Evolutionary conservation across 202 grass and related monocot genomes (phyloP).

Genomic region (Brachypodium distachyon): DNA sequence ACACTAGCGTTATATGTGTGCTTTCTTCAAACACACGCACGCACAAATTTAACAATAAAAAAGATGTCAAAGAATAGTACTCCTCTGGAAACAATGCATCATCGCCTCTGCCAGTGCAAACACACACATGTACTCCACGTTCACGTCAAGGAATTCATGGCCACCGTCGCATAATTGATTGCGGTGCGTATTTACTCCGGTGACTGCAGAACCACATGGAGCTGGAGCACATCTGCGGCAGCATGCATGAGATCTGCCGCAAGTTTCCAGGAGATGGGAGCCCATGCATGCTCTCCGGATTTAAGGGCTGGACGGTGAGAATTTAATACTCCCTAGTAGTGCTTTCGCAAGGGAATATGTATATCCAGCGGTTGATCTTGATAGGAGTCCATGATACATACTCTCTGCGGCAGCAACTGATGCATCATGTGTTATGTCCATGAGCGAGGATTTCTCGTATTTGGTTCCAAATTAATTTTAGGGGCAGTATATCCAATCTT

Average conservation of each 20-base stretch:
- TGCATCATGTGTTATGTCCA: too few relatives aligned
- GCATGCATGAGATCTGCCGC: neutral
- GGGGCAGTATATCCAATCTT: too few relatives aligned
- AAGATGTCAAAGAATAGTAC: too few relatives aligned
- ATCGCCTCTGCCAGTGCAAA: too few relatives aligned
- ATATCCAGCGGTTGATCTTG: neutral
- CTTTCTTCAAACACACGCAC: too few relatives aligned
- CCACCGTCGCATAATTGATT: neutral
- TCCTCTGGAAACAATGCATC: too few relatives aligned
- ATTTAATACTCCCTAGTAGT: slow-evolving; percentile 6
- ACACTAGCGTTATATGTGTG: too few relatives aligned
- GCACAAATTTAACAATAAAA: too few relatives aligned
- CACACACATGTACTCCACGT: neutral
- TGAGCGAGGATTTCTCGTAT: neutral
- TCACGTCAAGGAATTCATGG: neutral
- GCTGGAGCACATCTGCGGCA: neutral
- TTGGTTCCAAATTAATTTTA: neutral
- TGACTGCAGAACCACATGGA: slow-evolving; percentile 17
- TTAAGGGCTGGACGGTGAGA: neutral
- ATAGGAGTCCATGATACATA: too few relatives aligned
- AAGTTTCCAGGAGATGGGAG: neutral
- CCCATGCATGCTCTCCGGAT: neutral
- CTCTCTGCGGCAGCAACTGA: too few relatives aligned
- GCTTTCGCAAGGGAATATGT: neutral
- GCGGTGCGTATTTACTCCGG: neutral